Percentiles rank a stretch among this genome's conserved stretches.
Conservation (phyloP, 192 early-diverging fungal genomes). For the Jimgerdemannia flammicorona region DNA sequence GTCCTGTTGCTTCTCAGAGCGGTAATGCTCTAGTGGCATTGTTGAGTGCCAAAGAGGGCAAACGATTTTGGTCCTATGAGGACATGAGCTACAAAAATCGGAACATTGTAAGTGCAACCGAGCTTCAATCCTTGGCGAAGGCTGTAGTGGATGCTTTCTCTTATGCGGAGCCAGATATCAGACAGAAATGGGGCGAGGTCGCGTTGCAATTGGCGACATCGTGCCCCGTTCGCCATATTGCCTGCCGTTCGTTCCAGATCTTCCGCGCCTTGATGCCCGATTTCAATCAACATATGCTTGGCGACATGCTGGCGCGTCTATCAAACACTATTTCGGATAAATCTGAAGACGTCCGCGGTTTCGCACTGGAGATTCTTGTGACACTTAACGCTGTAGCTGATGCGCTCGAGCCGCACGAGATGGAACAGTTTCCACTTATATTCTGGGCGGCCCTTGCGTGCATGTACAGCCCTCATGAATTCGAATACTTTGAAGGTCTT, state of each 20-base stretch:
- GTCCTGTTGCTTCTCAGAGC: constrained; percentile 42
- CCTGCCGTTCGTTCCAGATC: constrained; percentile 82
- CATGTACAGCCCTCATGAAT: constrained; percentile 68
- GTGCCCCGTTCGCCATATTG: constrained; percentile 84
- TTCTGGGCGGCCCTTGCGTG: constrained; percentile 80
- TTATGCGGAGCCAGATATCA: constrained; percentile 39
- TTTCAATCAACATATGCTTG: constrained; percentile 71
- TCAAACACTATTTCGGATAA: constrained; percentile 76
- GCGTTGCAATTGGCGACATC: constrained; percentile 80
- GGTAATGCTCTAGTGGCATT: constrained; percentile 40
- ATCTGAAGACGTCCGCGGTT: constrained; percentile 74
- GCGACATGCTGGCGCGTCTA: constrained; percentile 70
- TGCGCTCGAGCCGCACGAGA: constrained; percentile 43
- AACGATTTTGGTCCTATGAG: constrained; percentile 77
- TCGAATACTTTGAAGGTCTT: constrained; percentile 71
- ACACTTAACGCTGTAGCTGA: constrained; percentile 64
- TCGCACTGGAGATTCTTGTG: constrained; percentile 71
- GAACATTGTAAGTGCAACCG: constrained; percentile 35
- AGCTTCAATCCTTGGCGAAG: constrained; percentile 47
- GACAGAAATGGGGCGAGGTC: constrained; percentile 74
- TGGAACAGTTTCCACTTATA: constrained; percentile 71
- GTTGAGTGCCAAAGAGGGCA: constrained; percentile 64
- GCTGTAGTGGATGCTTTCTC: constrained; percentile 46
- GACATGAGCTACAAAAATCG: constrained; percentile 60
- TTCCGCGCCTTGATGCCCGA: constrained; percentile 68